phyloP scores from a whole-genome alignment of 148 eudicot species.

The Vaccinium darrowii region DNA sequence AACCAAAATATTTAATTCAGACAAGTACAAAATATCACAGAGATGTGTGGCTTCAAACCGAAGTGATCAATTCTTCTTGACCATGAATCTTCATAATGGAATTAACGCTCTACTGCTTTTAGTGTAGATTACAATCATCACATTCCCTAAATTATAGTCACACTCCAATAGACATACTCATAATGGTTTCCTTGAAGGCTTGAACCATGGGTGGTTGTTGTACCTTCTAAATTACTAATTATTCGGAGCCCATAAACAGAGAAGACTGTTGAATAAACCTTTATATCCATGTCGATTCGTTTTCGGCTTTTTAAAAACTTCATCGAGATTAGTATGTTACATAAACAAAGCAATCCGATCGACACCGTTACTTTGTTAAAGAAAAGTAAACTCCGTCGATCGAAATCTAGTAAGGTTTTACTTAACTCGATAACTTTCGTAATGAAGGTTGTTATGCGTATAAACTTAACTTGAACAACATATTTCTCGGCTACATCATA shows the following conservation, averaged over 20 bases:
- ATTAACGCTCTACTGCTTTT: conserved; percentile 2
- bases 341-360: not conserved
- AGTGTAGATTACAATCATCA: conserved; percentile 4
- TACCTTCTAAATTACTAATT: not conserved
- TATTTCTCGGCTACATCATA: not conserved
- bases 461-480: not conserved
- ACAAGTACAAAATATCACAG: not conserved
- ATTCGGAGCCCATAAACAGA: not conserved
- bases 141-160: not conserved
- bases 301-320: no score
- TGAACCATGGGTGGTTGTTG: not conserved
- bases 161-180: not conserved
- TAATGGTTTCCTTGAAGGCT: not conserved
- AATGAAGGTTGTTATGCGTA: not conserved
- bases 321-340: not conserved
- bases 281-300: not conserved
- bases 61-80: not conserved
- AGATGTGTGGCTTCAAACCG: not conserved
- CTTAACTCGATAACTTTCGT: not conserved
- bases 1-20: not conserved
- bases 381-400: no score
- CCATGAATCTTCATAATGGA: not conserved
- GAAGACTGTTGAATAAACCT: not conserved
- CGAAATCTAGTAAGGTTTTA: no score
- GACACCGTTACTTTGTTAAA: no score